A percentile compares a stretch with the other conserved stretches of the same genome.
Conservation (phyloP, 768 basidiomycete species). For the Mycena albidolilacea region DNA sequence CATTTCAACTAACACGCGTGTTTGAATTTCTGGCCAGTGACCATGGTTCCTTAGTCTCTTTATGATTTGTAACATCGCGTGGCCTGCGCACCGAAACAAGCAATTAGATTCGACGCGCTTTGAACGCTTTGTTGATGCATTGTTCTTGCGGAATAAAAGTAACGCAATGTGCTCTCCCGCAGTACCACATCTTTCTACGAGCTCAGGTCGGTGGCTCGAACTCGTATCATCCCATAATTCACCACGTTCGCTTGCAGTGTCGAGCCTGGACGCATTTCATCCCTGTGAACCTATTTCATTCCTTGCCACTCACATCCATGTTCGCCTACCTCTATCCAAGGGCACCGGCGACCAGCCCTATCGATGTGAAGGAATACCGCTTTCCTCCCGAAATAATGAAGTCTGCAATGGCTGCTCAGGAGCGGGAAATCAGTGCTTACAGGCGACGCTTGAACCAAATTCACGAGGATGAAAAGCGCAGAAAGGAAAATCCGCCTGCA, state of each 20-base stretch:
- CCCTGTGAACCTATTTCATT: not conserved
- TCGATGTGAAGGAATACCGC: not conserved
- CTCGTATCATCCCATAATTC: not conserved
- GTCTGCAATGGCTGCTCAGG: not conserved
- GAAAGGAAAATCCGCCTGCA: not conserved
- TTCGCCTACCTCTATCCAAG: not conserved
- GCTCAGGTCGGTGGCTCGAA: conserved; percentile 4
- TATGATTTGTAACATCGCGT: not conserved
- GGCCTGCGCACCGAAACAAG: conserved; percentile 4
- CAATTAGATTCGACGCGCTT: conserved; percentile 13
- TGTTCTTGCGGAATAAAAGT: conserved; percentile 16
- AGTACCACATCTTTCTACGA: not conserved
- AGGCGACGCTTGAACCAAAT: conserved; percentile 4
- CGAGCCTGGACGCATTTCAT: not conserved
- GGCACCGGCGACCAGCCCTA: not conserved
- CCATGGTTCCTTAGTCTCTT: not conserved
- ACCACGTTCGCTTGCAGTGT: not conserved
- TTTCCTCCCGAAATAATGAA: conserved; percentile 11
- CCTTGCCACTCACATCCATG: conserved; percentile 5
- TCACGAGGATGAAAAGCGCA: conserved; percentile 2
- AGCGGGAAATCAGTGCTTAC: conserved; percentile 2
- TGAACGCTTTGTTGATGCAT: conserved; percentile 22
- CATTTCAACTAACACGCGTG: no score
- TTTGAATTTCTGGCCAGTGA: no score
- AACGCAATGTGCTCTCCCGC: not conserved